These are phyloP conservation scores for Sporisorium sorghi DNA, from an alignment of 1,284 basidiomycete genomes.

Conservation along the genomic window DNA sequence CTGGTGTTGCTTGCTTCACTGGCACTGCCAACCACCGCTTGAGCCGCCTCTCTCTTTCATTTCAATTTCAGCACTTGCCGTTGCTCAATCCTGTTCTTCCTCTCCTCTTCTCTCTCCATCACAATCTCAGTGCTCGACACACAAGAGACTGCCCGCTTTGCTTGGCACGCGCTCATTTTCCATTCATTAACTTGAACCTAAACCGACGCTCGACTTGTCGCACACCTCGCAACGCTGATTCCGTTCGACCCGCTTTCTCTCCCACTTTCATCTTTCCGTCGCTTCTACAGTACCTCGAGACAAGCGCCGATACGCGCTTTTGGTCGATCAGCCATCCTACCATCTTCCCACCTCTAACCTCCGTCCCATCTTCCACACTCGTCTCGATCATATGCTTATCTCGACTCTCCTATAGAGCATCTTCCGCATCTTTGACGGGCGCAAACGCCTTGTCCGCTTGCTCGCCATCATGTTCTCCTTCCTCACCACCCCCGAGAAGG, in stretches of 20 bases:
- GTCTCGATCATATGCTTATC: background rate
- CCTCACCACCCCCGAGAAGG: slow-evolving; percentile 13
- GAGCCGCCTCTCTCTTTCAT: too few relatives aligned
- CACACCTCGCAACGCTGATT: background rate
- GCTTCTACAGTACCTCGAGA: background rate
- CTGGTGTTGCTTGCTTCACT: too few relatives aligned
- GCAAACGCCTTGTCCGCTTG: background rate
- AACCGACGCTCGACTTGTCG: background rate
- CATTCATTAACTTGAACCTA: background rate
- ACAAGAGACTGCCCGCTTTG: background rate
- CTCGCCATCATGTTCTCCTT: slow-evolving; percentile 24
- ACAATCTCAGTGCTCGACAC: too few relatives aligned
- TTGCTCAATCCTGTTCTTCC: background rate
- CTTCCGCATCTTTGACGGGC: background rate
- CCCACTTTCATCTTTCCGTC: background rate
- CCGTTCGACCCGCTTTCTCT: background rate
- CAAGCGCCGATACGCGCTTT: background rate
- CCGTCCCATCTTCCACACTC: background rate
- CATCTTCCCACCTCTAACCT: background rate
- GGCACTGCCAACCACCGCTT: too few relatives aligned
- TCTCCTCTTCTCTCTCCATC: too few relatives aligned
- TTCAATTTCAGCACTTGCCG: too few relatives aligned
- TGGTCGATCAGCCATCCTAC: background rate
- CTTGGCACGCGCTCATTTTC: background rate
- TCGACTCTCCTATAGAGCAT: background rate